Evolutionary conservation across 2,329 filamentous ascomycete genomes (phyloP).

Genomic region (Sclerotinia minor): DNA sequence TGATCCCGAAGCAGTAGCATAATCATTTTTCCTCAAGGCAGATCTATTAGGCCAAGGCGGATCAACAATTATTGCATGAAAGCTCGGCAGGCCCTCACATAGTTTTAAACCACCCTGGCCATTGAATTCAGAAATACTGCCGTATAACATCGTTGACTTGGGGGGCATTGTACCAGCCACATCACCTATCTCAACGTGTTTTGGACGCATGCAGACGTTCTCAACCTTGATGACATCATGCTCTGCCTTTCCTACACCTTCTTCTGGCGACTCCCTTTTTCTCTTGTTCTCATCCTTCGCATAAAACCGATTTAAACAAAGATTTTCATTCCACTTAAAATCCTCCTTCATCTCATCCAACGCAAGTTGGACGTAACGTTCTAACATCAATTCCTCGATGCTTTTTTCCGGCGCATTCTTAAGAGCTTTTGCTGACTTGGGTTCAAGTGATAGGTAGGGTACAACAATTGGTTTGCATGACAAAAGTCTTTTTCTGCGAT

Average conservation of each 20-base stretch:
- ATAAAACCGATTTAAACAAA: conserved; percentile 28
- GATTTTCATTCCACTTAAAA: conserved; percentile 41
- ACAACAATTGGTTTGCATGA: conserved; percentile 45
- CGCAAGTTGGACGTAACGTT: conserved; percentile 36
- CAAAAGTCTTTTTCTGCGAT: conserved; percentile 32
- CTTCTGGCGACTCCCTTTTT: neutral
- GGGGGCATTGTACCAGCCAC: neutral
- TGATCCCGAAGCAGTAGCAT: conserved; percentile 37
- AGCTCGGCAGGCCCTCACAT: conserved; percentile 48
- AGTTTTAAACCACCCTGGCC: neutral
- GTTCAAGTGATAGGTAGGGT: conserved; percentile 55
- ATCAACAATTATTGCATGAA: conserved; percentile 71
- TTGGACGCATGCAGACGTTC: neutral
- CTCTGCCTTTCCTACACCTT: neutral
- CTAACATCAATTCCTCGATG: conserved; percentile 37
- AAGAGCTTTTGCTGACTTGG: conserved; percentile 47
- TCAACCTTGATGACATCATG: neutral
- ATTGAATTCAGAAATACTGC: neutral
- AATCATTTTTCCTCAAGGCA: conserved; percentile 59
- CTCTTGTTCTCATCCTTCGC: neutral
- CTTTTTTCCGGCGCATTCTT: conserved; percentile 26
- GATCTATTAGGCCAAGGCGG: conserved; percentile 83
- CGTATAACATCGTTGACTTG: conserved; percentile 4
- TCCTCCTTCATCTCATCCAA: conserved; percentile 32
- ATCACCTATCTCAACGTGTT: neutral